Evolutionary conservation across 495 filamentous ascomycete species (phyloP).

Genomic region (Thozetella sp.): DNA sequence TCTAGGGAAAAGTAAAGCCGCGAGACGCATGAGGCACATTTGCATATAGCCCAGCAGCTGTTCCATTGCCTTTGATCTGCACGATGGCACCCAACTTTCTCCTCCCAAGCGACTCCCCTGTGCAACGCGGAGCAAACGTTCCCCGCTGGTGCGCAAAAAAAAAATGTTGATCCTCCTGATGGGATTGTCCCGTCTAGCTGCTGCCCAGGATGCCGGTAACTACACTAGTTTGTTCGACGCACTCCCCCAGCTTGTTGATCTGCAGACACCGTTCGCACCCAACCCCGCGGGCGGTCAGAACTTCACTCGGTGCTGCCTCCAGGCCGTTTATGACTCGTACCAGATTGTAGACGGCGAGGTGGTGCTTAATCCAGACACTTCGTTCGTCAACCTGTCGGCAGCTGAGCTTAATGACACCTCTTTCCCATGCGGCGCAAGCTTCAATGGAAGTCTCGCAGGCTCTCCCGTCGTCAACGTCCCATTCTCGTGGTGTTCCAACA

Average conservation of each 20-base stretch:
- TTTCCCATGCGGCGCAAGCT: constrained; percentile 4
- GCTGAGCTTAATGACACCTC: background rate
- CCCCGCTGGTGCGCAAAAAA: too few species aligned
- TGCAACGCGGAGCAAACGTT: too few species aligned
- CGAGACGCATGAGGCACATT: too few species aligned
- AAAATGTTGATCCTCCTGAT: background rate
- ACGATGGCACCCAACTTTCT: too few species aligned
- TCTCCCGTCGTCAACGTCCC: background rate
- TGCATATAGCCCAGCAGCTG: too few species aligned
- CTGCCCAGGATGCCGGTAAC: background rate
- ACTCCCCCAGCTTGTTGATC: background rate
- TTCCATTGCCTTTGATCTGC: too few species aligned
- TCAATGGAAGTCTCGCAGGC: background rate
- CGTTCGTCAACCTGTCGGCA: background rate
- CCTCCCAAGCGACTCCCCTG: too few species aligned
- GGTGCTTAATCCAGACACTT: background rate
- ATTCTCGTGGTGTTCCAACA: background rate
- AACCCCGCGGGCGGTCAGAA: constrained; percentile 1
- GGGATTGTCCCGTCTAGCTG: background rate
- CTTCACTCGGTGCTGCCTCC: constrained; percentile 5
- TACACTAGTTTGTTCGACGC: background rate
- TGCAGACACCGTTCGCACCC: background rate
- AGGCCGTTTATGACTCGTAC: background rate
- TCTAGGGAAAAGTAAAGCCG: background rate
- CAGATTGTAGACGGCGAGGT: background rate